phyloP scores from a whole-genome alignment of 345 rosid species.

The Euphorbia pulcherrima region DNA sequence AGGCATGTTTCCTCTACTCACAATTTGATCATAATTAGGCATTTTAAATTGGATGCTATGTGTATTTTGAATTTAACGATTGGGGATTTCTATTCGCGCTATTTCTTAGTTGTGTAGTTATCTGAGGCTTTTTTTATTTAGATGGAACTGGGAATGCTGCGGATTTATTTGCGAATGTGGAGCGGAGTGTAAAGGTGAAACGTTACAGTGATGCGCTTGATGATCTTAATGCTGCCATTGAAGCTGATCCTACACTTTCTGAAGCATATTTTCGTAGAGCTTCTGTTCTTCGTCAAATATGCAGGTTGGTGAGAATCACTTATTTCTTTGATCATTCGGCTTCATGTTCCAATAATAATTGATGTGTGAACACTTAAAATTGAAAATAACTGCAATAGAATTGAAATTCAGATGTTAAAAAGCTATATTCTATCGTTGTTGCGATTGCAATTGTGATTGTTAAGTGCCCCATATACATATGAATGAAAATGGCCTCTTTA shows the following conservation, averaged over 20 bases:
- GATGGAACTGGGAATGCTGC: constrained; percentile 64
- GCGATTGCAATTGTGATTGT: not conserved
- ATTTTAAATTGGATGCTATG: not conserved
- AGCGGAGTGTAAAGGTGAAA: constrained; percentile 71
- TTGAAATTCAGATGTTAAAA: not conserved
- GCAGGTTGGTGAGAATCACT: constrained; percentile 52
- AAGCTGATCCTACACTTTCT: constrained; percentile 81
- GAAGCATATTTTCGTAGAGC: constrained; percentile 80
- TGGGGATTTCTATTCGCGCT: not conserved
- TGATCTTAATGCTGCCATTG: constrained; percentile 92
- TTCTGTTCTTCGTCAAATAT: constrained; percentile 73
- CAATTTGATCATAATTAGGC: not conserved
- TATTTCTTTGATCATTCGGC: not conserved
- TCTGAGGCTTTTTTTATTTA: constrained; percentile 21
- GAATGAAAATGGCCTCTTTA: not conserved
- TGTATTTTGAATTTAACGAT: not conserved
- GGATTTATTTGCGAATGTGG: constrained; percentile 71
- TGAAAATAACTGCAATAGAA: too few relatives aligned
- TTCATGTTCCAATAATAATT: not conserved
- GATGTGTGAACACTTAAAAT: not conserved
- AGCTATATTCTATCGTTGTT: not conserved
- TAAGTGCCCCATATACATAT: not conserved
- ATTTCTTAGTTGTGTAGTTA: too few relatives aligned
- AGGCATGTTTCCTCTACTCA: constrained; percentile 30
- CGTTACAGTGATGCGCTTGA: constrained; percentile 78